Percentiles rank a stretch among this genome's conserved stretches.
These are phyloP conservation scores for Corrigiola litoralis DNA, from an alignment of 179 eudicot genomes.

Conservation along the genomic window DNA sequence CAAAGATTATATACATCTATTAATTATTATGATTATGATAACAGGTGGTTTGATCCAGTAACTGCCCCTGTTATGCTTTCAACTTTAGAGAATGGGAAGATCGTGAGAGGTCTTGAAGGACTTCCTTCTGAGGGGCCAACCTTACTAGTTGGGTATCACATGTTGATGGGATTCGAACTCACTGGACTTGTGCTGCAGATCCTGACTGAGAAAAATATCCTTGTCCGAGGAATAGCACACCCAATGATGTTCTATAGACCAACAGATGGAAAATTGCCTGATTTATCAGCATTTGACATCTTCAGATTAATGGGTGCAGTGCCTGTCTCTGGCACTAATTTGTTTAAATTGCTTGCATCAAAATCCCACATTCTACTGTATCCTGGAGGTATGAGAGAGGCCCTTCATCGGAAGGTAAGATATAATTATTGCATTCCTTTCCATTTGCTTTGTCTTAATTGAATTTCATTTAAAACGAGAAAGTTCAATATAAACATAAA, in stretches of 20 bases:
- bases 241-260: conserved; percentile 56
- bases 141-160: conserved; percentile 72
- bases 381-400: conserved; percentile 87
- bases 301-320: conserved; percentile 61
- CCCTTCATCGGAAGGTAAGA: conserved; percentile 74
- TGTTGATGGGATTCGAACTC: conserved; percentile 61
- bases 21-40: background rate
- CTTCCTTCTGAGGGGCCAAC: conserved; percentile 77
- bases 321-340: conserved; percentile 63
- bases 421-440: background rate
- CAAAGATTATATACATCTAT: no score
- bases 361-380: conserved; percentile 71
- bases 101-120: conserved; percentile 65
- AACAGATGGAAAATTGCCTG: conserved; percentile 32
- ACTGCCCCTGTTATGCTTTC: conserved; percentile 68
- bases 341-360: conserved; percentile 50
- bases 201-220: conserved; percentile 46
- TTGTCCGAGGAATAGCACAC: conserved; percentile 67
- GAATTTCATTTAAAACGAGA: no score
- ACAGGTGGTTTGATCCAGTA: conserved; percentile 41
- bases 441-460: no score
- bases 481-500: no score
- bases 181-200: conserved; percentile 38
- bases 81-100: conserved; percentile 59
- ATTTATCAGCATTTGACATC: conserved; percentile 42